Percentiles rank a stretch among this genome's conserved stretches.
Conservation (phyloP, 139 green algal species). For the Coelastrella sp. region DNA sequence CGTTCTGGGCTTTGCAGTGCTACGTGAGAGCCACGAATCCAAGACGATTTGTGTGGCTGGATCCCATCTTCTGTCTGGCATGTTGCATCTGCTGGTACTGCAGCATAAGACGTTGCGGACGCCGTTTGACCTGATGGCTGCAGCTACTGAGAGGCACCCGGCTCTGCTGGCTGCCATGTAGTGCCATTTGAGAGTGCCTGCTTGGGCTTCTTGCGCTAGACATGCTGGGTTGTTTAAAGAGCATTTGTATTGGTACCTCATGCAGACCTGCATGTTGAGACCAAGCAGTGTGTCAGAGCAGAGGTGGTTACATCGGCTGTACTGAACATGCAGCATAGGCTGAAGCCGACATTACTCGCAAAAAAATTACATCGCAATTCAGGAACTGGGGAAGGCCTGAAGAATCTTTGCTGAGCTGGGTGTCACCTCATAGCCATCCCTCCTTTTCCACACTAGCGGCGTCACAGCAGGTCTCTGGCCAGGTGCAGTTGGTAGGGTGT, state of each 20-base stretch:
- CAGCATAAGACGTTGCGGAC: background rate
- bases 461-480: slow-evolving; percentile 17
- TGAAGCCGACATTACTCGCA: too few species aligned
- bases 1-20: background rate
- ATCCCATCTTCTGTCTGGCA: background rate
- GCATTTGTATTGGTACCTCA: slow-evolving; percentile 41
- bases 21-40: background rate
- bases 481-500: background rate
- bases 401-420: background rate
- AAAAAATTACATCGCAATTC: background rate
- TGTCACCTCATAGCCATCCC: slow-evolving; percentile 9
- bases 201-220: background rate
- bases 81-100: background rate
- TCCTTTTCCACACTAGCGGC: background rate
- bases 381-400: background rate
- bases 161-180: background rate
- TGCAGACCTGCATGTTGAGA: slow-evolving; percentile 12
- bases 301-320: too few species aligned
- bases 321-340: too few species aligned
- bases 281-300: too few species aligned
- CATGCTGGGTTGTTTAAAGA: background rate
- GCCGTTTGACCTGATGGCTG: background rate
- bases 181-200: background rate
- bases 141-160: background rate
- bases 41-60: background rate